phyloP scores from a whole-genome alignment of 2,329 filamentous ascomycete genomes.

The Monosporascus sp. region DNA sequence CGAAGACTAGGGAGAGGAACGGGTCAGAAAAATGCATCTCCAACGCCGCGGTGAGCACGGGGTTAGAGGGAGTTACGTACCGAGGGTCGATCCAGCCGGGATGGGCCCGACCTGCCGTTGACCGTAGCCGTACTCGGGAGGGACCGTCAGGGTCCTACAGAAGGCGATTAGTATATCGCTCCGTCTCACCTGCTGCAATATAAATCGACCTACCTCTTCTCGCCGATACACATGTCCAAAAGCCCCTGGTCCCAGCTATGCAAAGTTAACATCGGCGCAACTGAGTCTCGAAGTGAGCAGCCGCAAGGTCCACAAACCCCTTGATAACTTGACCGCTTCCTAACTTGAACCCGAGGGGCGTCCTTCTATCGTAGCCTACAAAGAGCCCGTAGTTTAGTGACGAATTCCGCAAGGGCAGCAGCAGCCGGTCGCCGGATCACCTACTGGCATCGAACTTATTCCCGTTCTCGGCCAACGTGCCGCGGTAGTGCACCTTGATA shows the following conservation, averaged over 20 bases:
- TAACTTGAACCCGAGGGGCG: conserved; percentile 73
- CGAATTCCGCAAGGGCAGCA: conserved; percentile 24
- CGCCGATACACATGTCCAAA: conserved; percentile 90
- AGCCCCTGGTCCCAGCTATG: conserved; percentile 83
- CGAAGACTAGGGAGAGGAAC: conserved; percentile 59
- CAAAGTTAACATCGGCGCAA: conserved; percentile 11
- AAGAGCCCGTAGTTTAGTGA: not conserved
- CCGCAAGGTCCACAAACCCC: conserved; percentile 52
- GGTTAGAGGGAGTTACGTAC: conserved; percentile 39
- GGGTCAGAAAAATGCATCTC: conserved; percentile 4
- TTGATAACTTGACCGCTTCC: conserved; percentile 83
- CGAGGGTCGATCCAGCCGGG: conserved; percentile 71
- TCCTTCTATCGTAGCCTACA: conserved; percentile 67
- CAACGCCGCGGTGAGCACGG: not conserved
- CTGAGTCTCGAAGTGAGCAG: not conserved
- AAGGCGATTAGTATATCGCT: conserved; percentile 12
- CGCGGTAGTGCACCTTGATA: conserved; percentile 83
- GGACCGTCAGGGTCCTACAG: conserved; percentile 73
- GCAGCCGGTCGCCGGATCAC: conserved; percentile 16
- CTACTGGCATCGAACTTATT: conserved; percentile 75
- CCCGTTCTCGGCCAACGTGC: conserved; percentile 70
- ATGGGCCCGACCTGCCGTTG: conserved; percentile 73
- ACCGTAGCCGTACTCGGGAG: conserved; percentile 82
- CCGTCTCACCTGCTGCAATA: not conserved
- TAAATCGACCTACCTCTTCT: conserved; percentile 58